Evolutionary conservation across 2,329 filamentous ascomycete genomes (phyloP).

Genomic region (Alternaria arbusti): DNA sequence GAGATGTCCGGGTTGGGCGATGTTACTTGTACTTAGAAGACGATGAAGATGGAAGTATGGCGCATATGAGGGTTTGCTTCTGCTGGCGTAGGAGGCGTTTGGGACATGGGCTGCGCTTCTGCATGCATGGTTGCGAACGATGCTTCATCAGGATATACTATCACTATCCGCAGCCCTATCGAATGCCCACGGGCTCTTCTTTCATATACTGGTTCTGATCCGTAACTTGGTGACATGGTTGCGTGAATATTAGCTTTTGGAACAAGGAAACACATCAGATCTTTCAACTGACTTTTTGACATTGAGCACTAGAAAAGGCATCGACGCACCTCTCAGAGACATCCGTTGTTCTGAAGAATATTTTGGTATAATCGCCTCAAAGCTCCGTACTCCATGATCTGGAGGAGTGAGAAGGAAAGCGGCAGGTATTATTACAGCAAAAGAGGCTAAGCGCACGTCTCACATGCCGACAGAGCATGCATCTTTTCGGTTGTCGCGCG

Average conservation of each 20-base stretch:
- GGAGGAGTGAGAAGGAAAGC: not conserved
- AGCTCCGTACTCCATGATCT: not conserved
- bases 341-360: too few relatives aligned
- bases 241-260: not conserved
- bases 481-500: not conserved
- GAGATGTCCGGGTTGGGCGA: not conserved
- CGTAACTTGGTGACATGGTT: not conserved
- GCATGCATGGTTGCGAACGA: not conserved
- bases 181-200: not conserved
- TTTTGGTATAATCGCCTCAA: not conserved
- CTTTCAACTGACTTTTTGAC: too few relatives aligned
- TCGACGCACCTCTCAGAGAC: not conserved
- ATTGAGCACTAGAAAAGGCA: not conserved
- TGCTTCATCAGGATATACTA: not conserved
- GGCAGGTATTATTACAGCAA: not conserved
- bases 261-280: not conserved
- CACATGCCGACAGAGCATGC: not conserved
- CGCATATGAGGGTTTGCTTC: not conserved
- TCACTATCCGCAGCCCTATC: not conserved
- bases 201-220: not conserved
- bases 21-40: not conserved
- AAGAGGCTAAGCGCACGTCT: not conserved
- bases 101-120: not conserved
- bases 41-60: rapidly evolving
- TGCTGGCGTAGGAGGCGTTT: not conserved